Percentiles rank a stretch among this genome's conserved stretches.
Conservation (phyloP, 179 eudicot genomes). For the Sideroxylon spinosum region DNA sequence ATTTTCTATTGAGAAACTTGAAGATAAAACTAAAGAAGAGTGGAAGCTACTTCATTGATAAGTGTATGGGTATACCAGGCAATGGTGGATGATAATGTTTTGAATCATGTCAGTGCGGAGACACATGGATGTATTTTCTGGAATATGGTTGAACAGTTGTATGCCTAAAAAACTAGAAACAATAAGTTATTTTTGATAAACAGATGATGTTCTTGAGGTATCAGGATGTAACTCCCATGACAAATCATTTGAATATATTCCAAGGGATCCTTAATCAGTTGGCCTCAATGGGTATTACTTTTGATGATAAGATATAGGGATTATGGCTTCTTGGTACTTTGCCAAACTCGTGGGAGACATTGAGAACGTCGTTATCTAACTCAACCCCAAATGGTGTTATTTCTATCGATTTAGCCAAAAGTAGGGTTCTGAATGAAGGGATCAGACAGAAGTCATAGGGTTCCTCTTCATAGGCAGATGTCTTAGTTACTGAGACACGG, state of each 20-base stretch:
- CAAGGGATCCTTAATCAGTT: not conserved
- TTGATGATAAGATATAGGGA: too few species aligned
- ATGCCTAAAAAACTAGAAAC: conserved; percentile 19
- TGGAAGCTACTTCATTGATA: conserved; percentile 14
- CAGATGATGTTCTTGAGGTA: conserved; percentile 18
- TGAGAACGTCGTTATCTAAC: too few species aligned
- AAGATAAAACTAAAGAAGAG: not conserved
- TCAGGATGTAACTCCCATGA: conserved; percentile 9
- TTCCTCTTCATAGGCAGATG: too few species aligned
- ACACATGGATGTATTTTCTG: conserved; percentile 10
- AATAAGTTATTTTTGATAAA: conserved; percentile 19
- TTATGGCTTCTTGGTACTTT: too few species aligned
- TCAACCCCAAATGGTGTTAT: too few species aligned
- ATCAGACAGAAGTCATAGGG: not conserved
- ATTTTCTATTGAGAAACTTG: conserved; percentile 1
- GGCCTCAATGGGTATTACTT: too few species aligned
- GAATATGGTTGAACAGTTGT: conserved; percentile 11
- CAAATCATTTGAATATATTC: conserved; percentile 17
- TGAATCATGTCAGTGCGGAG: conserved; percentile 8
- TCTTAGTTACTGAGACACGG: not conserved
- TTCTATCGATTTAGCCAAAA: too few species aligned
- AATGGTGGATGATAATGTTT: conserved; percentile 24
- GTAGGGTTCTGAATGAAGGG: too few species aligned
- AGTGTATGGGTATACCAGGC: conserved; percentile 12
- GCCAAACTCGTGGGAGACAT: too few species aligned